Conservation (phyloP, 2,329 filamentous ascomycete genomes). For the Cladobotryum protrusum region DNA sequence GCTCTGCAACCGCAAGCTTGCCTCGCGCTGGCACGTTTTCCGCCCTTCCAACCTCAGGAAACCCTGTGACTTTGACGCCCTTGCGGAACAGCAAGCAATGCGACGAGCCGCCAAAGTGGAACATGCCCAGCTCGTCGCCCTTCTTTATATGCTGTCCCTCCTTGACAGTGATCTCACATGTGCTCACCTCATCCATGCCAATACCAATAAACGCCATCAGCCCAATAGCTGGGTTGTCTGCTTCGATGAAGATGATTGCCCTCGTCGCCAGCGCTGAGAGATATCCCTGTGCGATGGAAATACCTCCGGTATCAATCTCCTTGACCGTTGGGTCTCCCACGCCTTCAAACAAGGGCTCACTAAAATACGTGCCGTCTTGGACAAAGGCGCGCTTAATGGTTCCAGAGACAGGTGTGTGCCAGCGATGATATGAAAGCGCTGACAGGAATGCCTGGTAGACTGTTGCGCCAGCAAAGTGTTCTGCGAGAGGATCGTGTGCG, state of each 20-base stretch:
- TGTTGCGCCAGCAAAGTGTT: conserved; percentile 55
- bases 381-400: conserved; percentile 52
- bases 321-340: conserved; percentile 22
- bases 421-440: conserved; percentile 63
- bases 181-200: conserved; percentile 72
- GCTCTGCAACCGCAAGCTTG: conserved; percentile 28
- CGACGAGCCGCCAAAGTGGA: conserved; percentile 70
- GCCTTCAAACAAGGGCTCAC: conserved; percentile 43
- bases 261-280: conserved; percentile 62
- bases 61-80: conserved; percentile 41
- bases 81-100: conserved; percentile 63
- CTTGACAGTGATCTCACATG: conserved; percentile 63
- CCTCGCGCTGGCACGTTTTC: conserved; percentile 36
- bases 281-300: conserved; percentile 56
- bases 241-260: conserved; percentile 64
- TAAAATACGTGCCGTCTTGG: conserved; percentile 61
- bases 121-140: conserved; percentile 70
- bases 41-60: conserved; percentile 29
- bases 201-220: conserved; percentile 65
- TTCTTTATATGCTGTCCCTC: conserved; percentile 61
- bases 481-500: conserved; percentile 44
- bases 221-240: conserved; percentile 60
- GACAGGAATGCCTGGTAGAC: conserved; percentile 67
- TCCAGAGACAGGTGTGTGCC: conserved; percentile 64
- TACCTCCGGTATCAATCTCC: conserved; percentile 35